These are phyloP conservation scores for Claviceps citrina DNA, from an alignment of 2,329 filamentous ascomycete genomes.

Conservation along the genomic window DNA sequence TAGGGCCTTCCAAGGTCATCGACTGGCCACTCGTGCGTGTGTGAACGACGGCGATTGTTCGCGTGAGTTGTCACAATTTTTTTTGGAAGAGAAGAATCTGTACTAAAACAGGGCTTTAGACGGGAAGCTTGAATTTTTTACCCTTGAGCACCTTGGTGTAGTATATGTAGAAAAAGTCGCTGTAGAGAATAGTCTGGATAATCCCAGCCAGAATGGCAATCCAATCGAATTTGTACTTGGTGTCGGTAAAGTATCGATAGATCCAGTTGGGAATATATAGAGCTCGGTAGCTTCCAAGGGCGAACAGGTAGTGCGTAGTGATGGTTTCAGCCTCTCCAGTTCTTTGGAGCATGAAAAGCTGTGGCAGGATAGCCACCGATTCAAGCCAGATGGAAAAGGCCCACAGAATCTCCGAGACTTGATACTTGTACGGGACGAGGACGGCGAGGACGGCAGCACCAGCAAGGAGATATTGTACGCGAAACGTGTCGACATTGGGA, in stretches of 20 bases:
- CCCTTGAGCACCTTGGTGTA: conserved; percentile 90
- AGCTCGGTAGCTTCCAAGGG: conserved; percentile 77
- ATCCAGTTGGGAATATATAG: conserved; percentile 99
- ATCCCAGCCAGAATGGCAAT: conserved; percentile 82
- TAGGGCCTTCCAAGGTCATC: neutral
- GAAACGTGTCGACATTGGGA: conserved; percentile 92
- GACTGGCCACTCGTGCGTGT: neutral
- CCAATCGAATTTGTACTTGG: conserved; percentile 57
- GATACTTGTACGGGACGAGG: conserved; percentile 75
- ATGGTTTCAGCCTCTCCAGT: conserved; percentile 99
- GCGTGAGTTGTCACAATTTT: neutral
- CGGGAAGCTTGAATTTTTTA: conserved; percentile 74
- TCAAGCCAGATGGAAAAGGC: conserved; percentile 98
- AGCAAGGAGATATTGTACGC: conserved; percentile 82
- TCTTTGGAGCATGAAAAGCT: conserved; percentile 94
- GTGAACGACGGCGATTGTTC: neutral
- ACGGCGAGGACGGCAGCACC: conserved; percentile 66
- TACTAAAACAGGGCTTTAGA: conserved; percentile 32
- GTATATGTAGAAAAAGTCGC: conserved; percentile 99
- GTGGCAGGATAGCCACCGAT: conserved; percentile 86
- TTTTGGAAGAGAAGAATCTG: neutral
- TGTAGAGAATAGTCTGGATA: conserved; percentile 88
- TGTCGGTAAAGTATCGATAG: conserved; percentile 69
- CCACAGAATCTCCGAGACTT: conserved; percentile 76
- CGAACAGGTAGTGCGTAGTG: conserved; percentile 93